Percentiles rank a stretch among this genome's conserved stretches.
These are phyloP conservation scores for Phytophthora tubulina DNA, from an alignment of 352 stramenopile species.

Conservation along the genomic window DNA sequence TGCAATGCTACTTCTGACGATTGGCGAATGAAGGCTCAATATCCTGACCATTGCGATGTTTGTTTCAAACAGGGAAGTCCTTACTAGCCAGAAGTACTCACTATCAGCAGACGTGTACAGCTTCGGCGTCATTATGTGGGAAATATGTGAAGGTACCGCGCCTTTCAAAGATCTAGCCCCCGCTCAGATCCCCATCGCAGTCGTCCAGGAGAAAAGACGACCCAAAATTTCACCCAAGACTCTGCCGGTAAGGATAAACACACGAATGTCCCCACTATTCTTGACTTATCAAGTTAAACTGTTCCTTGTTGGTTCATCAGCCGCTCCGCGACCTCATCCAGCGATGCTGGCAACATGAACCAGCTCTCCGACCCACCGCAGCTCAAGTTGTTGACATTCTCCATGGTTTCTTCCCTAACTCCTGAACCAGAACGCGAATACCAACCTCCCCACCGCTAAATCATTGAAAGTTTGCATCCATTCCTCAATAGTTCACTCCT, in stretches of 20 bases:
- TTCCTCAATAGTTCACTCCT: conserved; percentile 9
- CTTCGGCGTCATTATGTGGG: conserved; percentile 84
- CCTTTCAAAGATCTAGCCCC: conserved; percentile 72
- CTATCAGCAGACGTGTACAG: conserved; percentile 84
- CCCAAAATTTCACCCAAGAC: conserved; percentile 69
- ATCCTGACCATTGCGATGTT: neutral
- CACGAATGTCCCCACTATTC: neutral
- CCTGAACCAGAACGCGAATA: conserved; percentile 11
- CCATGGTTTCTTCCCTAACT: conserved; percentile 55
- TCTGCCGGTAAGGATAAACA: conserved; percentile 46
- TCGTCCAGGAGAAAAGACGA: conserved; percentile 73
- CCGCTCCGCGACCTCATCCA: conserved; percentile 68
- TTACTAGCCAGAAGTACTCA: conserved; percentile 72
- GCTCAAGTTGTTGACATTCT: conserved; percentile 53
- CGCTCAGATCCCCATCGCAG: conserved; percentile 65
- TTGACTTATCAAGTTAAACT: neutral
- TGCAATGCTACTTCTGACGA: conserved; percentile 9
- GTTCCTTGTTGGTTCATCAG: conserved; percentile 35
- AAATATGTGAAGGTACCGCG: conserved; percentile 73
- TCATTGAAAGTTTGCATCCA: conserved; percentile 2
- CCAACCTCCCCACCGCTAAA: neutral
- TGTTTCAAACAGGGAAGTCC: conserved; percentile 61
- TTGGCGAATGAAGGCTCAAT: neutral
- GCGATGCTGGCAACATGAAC: conserved; percentile 75
- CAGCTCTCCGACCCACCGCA: conserved; percentile 55